These are phyloP conservation scores for Pseudocercospora fuligena DNA, from an alignment of 2,329 filamentous ascomycete genomes.

Conservation along the genomic window DNA sequence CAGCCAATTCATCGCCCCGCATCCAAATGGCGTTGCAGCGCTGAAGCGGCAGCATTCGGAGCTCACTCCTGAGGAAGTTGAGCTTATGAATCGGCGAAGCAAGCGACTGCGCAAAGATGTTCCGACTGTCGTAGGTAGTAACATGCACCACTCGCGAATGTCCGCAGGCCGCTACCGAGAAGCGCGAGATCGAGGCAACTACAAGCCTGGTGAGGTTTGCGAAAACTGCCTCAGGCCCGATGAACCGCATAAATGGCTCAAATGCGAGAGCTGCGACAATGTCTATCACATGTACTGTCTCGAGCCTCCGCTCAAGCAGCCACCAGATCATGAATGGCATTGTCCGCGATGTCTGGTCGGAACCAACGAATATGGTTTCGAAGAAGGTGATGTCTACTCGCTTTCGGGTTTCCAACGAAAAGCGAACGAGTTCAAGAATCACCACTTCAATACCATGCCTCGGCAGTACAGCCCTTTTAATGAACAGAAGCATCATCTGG, in stretches of 20 bases:
- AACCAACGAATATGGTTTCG: slow-evolving; percentile 95
- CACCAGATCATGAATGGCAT: slow-evolving; percentile 90
- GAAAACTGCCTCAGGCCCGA: slow-evolving; percentile 84
- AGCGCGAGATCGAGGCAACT: slow-evolving; percentile 60
- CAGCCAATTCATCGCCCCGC: slow-evolving; percentile 30
- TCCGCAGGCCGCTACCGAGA: slow-evolving; percentile 68
- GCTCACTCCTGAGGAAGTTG: slow-evolving; percentile 47
- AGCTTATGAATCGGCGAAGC: slow-evolving; percentile 69
- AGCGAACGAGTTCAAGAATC: slow-evolving; percentile 91
- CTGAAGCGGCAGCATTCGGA: slow-evolving; percentile 74
- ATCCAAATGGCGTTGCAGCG: slow-evolving; percentile 33
- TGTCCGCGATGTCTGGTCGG: slow-evolving; percentile 94
- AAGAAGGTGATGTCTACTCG: slow-evolving; percentile 94
- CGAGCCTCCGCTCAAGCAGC: slow-evolving; percentile 80
- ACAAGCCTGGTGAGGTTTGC: slow-evolving; percentile 70
- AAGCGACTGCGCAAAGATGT: slow-evolving; percentile 86
- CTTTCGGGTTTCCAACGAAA: slow-evolving; percentile 95
- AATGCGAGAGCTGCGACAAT: slow-evolving; percentile 91
- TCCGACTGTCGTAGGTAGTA: slow-evolving; percentile 90
- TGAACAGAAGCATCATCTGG: slow-evolving; percentile 79
- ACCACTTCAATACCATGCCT: slow-evolving; percentile 75
- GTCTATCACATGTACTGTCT: slow-evolving; percentile 87
- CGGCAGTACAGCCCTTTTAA: slow-evolving; percentile 73
- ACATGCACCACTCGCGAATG: slow-evolving; percentile 93
- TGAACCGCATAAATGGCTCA: slow-evolving; percentile 69